phyloP scores from a whole-genome alignment of 2,329 filamentous ascomycete genomes.

The Colletotrichum acutatum region DNA sequence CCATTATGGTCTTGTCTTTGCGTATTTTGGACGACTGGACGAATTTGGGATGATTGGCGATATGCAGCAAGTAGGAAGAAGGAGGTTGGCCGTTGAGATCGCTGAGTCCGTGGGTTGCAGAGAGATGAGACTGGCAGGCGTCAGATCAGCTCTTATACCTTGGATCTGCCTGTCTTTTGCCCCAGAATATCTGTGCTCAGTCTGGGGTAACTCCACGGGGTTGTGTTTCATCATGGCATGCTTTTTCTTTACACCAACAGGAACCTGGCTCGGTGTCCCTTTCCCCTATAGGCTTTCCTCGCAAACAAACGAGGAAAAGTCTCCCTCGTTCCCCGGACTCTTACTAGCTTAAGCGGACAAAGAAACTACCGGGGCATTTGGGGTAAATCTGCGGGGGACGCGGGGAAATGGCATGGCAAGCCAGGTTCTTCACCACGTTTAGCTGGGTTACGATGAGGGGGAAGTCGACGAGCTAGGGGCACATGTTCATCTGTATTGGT shows the following conservation, averaged over 20 bases:
- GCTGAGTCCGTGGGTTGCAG: not conserved
- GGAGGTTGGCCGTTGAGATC: not conserved
- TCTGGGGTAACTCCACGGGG: conserved; percentile 26
- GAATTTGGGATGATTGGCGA: not conserved
- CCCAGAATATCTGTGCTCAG: not conserved
- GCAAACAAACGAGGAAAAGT: not conserved
- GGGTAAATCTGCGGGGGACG: conserved; percentile 19
- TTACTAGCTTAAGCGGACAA: conserved; percentile 17
- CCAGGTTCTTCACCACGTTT: not conserved
- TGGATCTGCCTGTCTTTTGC: not conserved
- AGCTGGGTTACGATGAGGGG: not conserved
- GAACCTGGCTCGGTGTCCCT: not conserved
- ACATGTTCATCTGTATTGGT: conserved; percentile 4
- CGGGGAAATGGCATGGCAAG: not conserved
- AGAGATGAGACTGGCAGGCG: not conserved
- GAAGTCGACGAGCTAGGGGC: not conserved
- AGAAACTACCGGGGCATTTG: conserved; percentile 20
- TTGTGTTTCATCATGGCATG: conserved; percentile 15
- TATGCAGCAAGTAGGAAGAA: no score
- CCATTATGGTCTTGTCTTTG: not conserved
- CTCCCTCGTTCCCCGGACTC: not conserved
- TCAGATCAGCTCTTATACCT: conserved; percentile 10
- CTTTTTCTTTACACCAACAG: not conserved
- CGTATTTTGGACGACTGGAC: not conserved
- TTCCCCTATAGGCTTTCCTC: not conserved